Conservation (phyloP, 2,329 filamentous ascomycete genomes). For the Fusarium veterinarium region DNA sequence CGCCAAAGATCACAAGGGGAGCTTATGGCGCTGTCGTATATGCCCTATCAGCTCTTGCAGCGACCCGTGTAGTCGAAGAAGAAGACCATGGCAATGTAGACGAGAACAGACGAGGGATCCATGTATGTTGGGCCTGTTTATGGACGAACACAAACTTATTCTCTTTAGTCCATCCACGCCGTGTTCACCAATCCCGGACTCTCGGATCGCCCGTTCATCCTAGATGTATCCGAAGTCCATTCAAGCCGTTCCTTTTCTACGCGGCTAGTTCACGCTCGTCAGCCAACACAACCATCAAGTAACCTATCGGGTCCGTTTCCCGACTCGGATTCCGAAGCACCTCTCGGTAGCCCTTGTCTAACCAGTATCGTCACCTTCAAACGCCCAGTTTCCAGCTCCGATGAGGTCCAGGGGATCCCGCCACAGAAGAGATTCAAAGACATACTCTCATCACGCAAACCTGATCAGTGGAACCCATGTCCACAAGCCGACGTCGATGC, state of each 20-base stretch:
- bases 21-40: slow-evolving; percentile 55
- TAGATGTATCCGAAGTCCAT: slow-evolving; percentile 58
- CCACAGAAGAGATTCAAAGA: slow-evolving; percentile 57
- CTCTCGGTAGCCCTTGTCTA: slow-evolving; percentile 59
- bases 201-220: slow-evolving; percentile 64
- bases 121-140: slow-evolving; percentile 48
- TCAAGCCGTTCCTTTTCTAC: slow-evolving; percentile 62
- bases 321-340: slow-evolving; percentile 52
- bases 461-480: slow-evolving; percentile 57
- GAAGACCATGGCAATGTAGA: slow-evolving; percentile 41
- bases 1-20: slow-evolving; percentile 35
- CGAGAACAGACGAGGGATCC: slow-evolving; percentile 48
- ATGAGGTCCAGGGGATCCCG: slow-evolving; percentile 54
- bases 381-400: slow-evolving; percentile 50
- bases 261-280: slow-evolving; percentile 60
- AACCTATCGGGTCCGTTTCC: slow-evolving; percentile 53
- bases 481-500: slow-evolving; percentile 60
- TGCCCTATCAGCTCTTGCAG: slow-evolving; percentile 52
- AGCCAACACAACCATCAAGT: slow-evolving; percentile 56
- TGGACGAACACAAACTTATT: background rate
- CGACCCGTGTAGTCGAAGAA: slow-evolving; percentile 48
- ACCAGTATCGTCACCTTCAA: slow-evolving; percentile 66
- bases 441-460: slow-evolving; percentile 52
- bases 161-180: slow-evolving; percentile 64
- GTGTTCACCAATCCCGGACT: slow-evolving; percentile 63